A percentile compares a stretch with the other conserved stretches of the same genome.
These are phyloP conservation scores for Metroxylon sagu DNA, from an alignment of 176 grass and related monocot genomes.

Conservation along the genomic window DNA sequence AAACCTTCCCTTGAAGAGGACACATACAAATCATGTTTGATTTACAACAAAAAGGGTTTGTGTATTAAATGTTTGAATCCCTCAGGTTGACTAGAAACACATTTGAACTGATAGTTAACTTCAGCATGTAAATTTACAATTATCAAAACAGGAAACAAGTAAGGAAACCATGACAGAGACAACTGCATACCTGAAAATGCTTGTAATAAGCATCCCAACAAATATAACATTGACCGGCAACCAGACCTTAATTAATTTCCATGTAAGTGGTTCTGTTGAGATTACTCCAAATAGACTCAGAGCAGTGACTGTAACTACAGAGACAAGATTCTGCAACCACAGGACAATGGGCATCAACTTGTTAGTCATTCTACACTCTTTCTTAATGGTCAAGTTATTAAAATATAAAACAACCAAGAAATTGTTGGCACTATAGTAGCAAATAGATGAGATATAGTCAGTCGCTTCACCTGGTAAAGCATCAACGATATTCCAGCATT, in stretches of 20 bases:
- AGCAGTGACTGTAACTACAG: conserved; percentile 59
- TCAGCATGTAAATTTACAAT: too few species aligned
- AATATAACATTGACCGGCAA: conserved; percentile 90
- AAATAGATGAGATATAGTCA: conserved; percentile 6
- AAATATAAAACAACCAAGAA: conserved; percentile 13
- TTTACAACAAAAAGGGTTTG: too few species aligned
- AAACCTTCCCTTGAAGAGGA: too few species aligned
- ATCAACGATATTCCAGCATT: conserved; percentile 86
- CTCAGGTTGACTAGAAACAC: too few species aligned
- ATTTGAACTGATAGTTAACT: too few species aligned
- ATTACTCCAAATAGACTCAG: conserved; percentile 52
- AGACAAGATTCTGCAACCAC: conserved; percentile 78
- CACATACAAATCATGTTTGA: too few species aligned
- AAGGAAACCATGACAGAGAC: too few species aligned
- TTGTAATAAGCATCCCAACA: conserved; percentile 94
- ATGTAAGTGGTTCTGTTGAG: conserved; percentile 77
- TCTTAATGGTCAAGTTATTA: too few species aligned
- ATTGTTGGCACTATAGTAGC: conserved; percentile 9
- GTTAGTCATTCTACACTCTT: not conserved
- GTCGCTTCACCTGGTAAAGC: conserved; percentile 69
- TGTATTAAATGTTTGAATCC: too few species aligned
- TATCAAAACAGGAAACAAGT: too few species aligned
- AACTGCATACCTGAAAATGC: conserved; percentile 82
- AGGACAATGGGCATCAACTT: conserved; percentile 18
- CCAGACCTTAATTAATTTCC: conserved; percentile 87